These are phyloP conservation scores for Aspergillus aculeatus DNA, from an alignment of 2,329 filamentous ascomycete species.

Conservation along the genomic window DNA sequence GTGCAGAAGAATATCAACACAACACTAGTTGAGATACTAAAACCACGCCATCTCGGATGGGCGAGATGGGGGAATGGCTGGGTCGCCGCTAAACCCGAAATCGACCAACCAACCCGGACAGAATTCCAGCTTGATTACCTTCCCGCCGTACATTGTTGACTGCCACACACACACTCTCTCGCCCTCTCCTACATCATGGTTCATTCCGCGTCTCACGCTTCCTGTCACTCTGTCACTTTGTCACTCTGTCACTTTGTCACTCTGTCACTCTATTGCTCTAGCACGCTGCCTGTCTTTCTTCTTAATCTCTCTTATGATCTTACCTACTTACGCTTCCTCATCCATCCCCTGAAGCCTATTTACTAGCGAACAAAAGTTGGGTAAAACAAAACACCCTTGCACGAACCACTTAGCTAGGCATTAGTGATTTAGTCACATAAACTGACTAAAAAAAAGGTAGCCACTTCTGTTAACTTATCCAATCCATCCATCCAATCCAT, in stretches of 20 bases:
- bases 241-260: too few relatives aligned
- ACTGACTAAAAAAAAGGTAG: not conserved
- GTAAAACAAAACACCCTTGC: not conserved
- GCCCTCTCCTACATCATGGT: not conserved
- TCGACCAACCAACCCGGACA: not conserved
- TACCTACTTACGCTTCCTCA: not conserved
- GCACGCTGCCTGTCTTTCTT: too few relatives aligned
- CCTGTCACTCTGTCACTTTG: too few relatives aligned
- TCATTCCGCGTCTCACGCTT: not conserved
- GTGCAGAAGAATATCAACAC: too few relatives aligned
- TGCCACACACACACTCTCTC: too few relatives aligned
- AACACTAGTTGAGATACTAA: not conserved
- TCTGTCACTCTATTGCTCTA: too few relatives aligned
- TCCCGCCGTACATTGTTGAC: not conserved
- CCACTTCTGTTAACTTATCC: not conserved
- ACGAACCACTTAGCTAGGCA: not conserved
- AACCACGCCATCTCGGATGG: not conserved
- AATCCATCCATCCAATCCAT: too few relatives aligned
- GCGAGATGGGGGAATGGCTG: not conserved
- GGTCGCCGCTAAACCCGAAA: not conserved
- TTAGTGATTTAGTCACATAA: not conserved
- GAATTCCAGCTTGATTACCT: not conserved
- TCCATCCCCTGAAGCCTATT: not conserved
- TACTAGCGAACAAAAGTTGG: not conserved
- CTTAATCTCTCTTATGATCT: too few relatives aligned